These are phyloP conservation scores for Pseudogymnoascus sp. DNA, from an alignment of 2,329 filamentous ascomycete species.

Conservation along the genomic window DNA sequence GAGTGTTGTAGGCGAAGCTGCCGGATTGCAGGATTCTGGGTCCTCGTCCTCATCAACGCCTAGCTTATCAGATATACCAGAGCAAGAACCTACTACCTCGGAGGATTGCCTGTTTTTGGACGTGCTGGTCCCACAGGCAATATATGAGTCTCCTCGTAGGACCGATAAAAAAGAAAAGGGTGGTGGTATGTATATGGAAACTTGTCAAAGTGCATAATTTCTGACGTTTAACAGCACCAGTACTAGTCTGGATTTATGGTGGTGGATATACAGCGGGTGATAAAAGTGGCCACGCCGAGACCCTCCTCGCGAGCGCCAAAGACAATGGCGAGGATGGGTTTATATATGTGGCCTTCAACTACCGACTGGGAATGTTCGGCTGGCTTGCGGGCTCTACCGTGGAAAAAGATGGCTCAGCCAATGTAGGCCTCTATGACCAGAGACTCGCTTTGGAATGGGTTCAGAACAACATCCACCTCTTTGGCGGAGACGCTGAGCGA, in stretches of 20 bases:
- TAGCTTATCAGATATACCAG: background rate
- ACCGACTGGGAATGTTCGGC: constrained; percentile 30
- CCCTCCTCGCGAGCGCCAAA: constrained; percentile 29
- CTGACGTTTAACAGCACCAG: constrained; percentile 27
- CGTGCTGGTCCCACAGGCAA: constrained; percentile 35
- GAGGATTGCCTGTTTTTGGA: constrained; percentile 34
- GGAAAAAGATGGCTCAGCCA: constrained; percentile 36
- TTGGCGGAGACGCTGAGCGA: constrained; percentile 44
- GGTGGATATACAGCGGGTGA: constrained; percentile 38
- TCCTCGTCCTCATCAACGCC: background rate
- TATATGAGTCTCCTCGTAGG: constrained; percentile 24
- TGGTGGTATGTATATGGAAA: background rate
- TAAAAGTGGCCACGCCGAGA: constrained; percentile 35
- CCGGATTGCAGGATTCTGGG: background rate
- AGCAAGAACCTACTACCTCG: background rate
- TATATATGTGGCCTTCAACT: constrained; percentile 30
- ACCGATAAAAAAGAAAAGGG: background rate
- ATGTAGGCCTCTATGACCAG: constrained; percentile 46
- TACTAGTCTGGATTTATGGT: constrained; percentile 44
- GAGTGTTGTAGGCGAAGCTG: background rate
- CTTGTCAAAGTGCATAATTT: background rate
- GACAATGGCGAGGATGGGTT: constrained; percentile 31
- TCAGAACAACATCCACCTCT: constrained; percentile 43
- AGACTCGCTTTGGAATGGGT: constrained; percentile 51
- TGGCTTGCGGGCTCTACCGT: constrained; percentile 35